Evolutionary conservation across 805 yeast species (phyloP).

Genomic region (Grigorovia humatica): DNA sequence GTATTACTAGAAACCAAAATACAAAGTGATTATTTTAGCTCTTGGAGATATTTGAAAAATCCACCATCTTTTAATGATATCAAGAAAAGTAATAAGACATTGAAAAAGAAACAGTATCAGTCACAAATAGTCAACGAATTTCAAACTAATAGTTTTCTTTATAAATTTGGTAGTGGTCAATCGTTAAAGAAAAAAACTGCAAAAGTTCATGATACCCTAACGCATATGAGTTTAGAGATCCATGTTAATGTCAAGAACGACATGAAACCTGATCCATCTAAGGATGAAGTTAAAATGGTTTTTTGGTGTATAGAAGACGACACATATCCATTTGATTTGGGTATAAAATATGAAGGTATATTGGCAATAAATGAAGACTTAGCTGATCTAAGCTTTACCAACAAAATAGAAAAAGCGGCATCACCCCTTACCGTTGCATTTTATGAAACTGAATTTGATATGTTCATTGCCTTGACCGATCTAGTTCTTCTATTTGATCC

Average conservation of each 20-base stretch:
- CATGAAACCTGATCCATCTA: conserved; percentile 51
- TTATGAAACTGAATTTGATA: conserved; percentile 44
- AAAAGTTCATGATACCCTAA: conserved; percentile 38
- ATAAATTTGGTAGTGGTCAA: conserved; percentile 4
- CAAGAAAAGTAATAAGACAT: conserved; percentile 4
- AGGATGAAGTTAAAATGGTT: conserved; percentile 49
- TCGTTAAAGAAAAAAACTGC: conserved; percentile 26
- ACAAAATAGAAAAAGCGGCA: conserved; percentile 10
- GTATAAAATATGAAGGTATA: conserved; percentile 32
- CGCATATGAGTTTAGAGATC: conserved; percentile 56
- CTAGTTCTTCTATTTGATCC: conserved; percentile 65
- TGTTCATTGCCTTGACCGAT: conserved; percentile 46
- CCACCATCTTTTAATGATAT: conserved; percentile 43
- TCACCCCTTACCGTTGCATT: conserved; percentile 27
- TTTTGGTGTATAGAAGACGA: conserved; percentile 53
- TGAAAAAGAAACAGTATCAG: conserved; percentile 5
- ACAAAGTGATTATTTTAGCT: conserved; percentile 4
- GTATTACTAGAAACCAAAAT: conserved; percentile 3
- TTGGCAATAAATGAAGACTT: conserved; percentile 13
- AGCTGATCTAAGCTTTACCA: conserved; percentile 2
- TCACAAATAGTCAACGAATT: conserved; percentile 45
- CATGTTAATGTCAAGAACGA: conserved; percentile 48
- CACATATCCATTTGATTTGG: conserved; percentile 26
- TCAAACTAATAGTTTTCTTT: conserved; percentile 11
- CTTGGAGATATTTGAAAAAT: conserved; percentile 37